These are phyloP conservation scores for Rachicladosporium sp. DNA, from an alignment of 2,329 filamentous ascomycete species.

Conservation along the genomic window DNA sequence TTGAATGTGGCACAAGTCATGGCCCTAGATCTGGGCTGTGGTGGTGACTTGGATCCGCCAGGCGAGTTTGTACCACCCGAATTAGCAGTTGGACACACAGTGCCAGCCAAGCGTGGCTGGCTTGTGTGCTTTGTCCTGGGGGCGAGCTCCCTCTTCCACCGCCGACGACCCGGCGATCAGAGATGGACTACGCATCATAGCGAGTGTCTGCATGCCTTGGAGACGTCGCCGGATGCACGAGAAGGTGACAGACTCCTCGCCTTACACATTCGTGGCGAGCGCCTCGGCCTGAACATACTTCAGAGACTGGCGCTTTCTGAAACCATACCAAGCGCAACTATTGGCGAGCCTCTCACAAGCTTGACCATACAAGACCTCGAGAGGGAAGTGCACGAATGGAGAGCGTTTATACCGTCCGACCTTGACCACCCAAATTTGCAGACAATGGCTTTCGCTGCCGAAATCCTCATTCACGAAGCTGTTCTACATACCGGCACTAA, in stretches of 20 bases:
- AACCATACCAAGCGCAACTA: conserved; percentile 5
- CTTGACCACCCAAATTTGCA: conserved; percentile 9
- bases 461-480: conserved; percentile 17
- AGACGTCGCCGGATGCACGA: conserved; percentile 7
- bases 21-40: conserved; percentile 68
- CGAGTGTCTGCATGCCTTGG: conserved; percentile 12
- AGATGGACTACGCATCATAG: conserved; percentile 14
- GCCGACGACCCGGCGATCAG: conserved; percentile 8
- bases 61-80: background rate
- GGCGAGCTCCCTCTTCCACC: conserved; percentile 7
- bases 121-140: conserved; percentile 11
- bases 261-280: conserved; percentile 16
- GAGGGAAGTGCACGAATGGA: conserved; percentile 15
- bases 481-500: conserved; percentile 20
- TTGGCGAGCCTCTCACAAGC: conserved; percentile 11
- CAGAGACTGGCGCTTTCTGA: conserved; percentile 10
- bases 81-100: background rate
- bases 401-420: conserved; percentile 11
- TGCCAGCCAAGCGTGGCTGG: conserved; percentile 9
- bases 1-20: conserved; percentile 66
- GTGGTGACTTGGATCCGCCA: conserved; percentile 17
- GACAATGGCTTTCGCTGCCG: conserved; percentile 16
- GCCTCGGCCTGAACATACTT: conserved; percentile 14
- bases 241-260: conserved; percentile 12
- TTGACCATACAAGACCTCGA: conserved; percentile 11